Evolutionary conservation across 2,329 filamentous ascomycete genomes (phyloP).

Genomic region (Clarireedia paspali): DNA sequence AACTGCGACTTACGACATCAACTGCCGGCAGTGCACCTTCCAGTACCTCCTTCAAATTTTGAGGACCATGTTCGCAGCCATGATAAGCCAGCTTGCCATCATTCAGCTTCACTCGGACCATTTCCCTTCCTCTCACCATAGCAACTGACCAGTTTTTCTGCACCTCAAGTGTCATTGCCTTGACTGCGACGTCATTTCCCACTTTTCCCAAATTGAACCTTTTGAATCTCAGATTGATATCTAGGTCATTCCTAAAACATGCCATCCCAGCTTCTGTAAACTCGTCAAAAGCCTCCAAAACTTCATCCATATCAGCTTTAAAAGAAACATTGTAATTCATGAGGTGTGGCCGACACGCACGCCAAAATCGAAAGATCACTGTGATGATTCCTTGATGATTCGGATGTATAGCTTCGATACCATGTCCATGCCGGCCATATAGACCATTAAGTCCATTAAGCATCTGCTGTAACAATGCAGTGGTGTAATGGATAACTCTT

Average conservation of each 20-base stretch:
- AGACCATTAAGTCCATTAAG: slow-evolving; percentile 14
- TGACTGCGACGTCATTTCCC: background rate
- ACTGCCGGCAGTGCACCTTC: background rate
- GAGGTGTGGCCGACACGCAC: slow-evolving; percentile 13
- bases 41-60: background rate
- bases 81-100: background rate
- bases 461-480: slow-evolving; percentile 19
- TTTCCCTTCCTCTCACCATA: background rate
- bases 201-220: slow-evolving; percentile 2
- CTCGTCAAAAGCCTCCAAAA: background rate
- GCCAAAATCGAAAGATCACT: slow-evolving; percentile 20
- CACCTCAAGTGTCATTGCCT: slow-evolving; percentile 3
- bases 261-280: background rate
- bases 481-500: slow-evolving; percentile 11
- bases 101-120: background rate
- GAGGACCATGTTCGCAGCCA: background rate
- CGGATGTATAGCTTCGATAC: slow-evolving; percentile 9
- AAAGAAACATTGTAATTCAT: background rate
- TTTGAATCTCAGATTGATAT: background rate
- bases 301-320: background rate
- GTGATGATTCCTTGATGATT: slow-evolving; percentile 16
- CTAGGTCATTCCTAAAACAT: background rate
- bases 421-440: background rate
- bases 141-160: slow-evolving; percentile 3
- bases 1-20: too few species aligned